phyloP scores from a whole-genome alignment of 352 stramenopile species.

The Phytophthora constricta region DNA sequence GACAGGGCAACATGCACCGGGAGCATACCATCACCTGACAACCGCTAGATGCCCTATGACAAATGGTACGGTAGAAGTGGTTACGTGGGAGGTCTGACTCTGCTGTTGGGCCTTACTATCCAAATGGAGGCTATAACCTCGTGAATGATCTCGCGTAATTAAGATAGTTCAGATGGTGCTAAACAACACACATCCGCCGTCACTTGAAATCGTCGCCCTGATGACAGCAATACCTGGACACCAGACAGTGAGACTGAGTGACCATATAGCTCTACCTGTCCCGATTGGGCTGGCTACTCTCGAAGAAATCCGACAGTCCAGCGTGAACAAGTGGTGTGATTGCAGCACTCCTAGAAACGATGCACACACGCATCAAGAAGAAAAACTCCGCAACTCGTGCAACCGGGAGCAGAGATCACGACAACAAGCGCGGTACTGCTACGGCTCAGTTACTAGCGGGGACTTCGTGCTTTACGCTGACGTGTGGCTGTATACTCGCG shows the following conservation, averaged over 20 bases:
- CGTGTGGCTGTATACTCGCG: slow-evolving; percentile 11
- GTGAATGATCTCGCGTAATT: slow-evolving; percentile 23
- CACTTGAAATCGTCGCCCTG: slow-evolving; percentile 29
- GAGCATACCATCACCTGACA: slow-evolving; percentile 35
- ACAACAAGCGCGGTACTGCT: background rate
- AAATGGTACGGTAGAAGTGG: slow-evolving; percentile 43
- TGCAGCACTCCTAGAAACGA: background rate
- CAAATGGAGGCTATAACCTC: slow-evolving; percentile 6
- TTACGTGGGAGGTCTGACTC: slow-evolving; percentile 29
- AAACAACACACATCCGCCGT: slow-evolving; percentile 23
- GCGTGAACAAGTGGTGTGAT: too few relatives aligned
- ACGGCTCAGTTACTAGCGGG: slow-evolving; percentile 16
- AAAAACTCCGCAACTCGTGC: background rate
- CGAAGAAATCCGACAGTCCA: too few relatives aligned
- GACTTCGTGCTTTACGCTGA: slow-evolving; percentile 24
- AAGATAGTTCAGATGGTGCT: slow-evolving; percentile 34
- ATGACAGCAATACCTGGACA: slow-evolving; percentile 27
- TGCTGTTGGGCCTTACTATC: slow-evolving; percentile 23
- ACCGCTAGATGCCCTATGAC: slow-evolving; percentile 29
- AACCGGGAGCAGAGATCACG: background rate
- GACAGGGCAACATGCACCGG: slow-evolving; percentile 6
- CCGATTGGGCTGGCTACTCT: background rate
- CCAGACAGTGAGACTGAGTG: background rate
- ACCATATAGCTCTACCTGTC: background rate
- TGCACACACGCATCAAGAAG: too few relatives aligned